Evolutionary conservation across 441 rosid genomes (phyloP), one percentile per base, ranked within the genome.

Genomic region (Populus hybrid): DNA sequence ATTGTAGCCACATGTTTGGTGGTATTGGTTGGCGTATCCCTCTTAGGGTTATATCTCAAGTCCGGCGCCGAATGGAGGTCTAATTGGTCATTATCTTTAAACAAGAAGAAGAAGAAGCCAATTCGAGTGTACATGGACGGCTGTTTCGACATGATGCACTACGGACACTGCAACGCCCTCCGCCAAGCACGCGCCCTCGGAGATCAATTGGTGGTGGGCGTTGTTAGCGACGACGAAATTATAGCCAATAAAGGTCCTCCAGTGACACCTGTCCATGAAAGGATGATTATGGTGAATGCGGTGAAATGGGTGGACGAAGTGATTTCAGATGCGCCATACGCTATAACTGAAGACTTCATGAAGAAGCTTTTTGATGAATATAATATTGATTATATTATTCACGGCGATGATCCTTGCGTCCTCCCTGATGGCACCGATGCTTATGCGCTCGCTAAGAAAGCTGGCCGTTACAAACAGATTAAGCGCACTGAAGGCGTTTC

Each of bases 91-190:
- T 6, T 76, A 72, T 66, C 12, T 38, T 18, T 64, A 26, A 65
- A 80, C 72, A 87, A 77, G 79, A 87, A 86, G 84, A 82, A 83
- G 85, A 82, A 83, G 85, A 82, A 82, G 82, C 77, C 84, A 8
- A 73, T 89, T 6, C 88, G 94, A 24, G 94, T 89, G 6, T 89
- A 91, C 81, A 91, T 91, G 94, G 93, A 91, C 73, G 94, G 94
- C 4, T 89, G 94, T 77, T 91, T 89, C 81, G 94, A 91, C 81
- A 88, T 91, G 93, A 91, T 91, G 94, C 94, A 91, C 82, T 91
- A 91, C 77, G 94, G 94, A 32, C 93, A 91, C 83, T 91, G 94
- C 84, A 89, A 91, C 77, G 94, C 94, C 10, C 94, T 90, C 18
- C 87, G 92, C 8, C 94, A 90, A 85, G 94, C 94, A 1, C 87